Percentiles rank a stretch among this genome's conserved stretches.
Conservation (phyloP, 139 green algal genomes). For the Tetradesmus obliquus region DNA sequence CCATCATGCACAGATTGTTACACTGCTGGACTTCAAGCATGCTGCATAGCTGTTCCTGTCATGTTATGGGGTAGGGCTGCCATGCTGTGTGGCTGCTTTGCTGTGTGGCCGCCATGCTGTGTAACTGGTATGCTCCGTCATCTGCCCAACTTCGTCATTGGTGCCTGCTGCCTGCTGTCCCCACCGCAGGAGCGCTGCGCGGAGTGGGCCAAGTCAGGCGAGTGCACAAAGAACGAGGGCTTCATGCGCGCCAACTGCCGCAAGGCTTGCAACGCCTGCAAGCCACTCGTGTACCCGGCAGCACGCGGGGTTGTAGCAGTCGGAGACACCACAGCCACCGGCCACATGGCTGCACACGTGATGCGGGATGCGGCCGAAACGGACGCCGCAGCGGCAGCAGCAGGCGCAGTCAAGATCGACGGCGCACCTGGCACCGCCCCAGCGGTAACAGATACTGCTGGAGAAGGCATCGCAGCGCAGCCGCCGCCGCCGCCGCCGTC, state of each 20-base stretch:
- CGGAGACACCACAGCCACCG: neutral
- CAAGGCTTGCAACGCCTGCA: constrained; percentile 52
- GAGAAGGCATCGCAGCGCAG: neutral
- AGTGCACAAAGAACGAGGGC: constrained; percentile 60
- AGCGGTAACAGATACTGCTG: neutral
- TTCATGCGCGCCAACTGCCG: constrained; percentile 66
- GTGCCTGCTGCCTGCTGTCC: neutral
- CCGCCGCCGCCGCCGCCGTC: neutral
- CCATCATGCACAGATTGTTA: no score
- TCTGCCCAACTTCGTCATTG: neutral
- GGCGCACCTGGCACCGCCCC: neutral
- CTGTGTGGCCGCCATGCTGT: no score
- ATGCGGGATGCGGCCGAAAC: neutral
- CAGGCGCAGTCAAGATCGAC: neutral
- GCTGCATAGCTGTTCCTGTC: no score
- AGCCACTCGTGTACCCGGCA: neutral
- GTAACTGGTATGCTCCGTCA: neutral
- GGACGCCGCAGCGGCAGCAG: neutral
- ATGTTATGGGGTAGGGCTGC: no score
- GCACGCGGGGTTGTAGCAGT: neutral
- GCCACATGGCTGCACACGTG: neutral
- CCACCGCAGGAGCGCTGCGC: constrained; percentile 33
- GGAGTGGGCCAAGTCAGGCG: constrained; percentile 51
- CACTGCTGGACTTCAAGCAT: no score
- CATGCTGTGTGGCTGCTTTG: no score